These are phyloP conservation scores for Rubia balearica DNA, from an alignment of 305 asterid species.

Conservation along the genomic window DNA sequence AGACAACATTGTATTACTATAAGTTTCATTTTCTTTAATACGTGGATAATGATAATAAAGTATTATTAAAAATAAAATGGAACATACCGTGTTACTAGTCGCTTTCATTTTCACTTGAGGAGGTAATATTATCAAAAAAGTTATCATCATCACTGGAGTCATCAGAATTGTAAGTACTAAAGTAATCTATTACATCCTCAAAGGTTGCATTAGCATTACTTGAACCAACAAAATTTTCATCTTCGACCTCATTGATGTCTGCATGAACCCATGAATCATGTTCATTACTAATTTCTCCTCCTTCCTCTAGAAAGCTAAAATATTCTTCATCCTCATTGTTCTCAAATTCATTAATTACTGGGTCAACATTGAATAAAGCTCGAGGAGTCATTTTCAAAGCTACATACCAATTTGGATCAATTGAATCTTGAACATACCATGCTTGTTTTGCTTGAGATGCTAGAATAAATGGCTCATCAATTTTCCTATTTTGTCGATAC, in stretches of 20 bases:
- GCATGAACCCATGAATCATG: neutral
- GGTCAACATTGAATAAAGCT: neutral
- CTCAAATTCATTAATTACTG: neutral
- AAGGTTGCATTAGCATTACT: neutral
- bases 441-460: conserved; percentile 6
- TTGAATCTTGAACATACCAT: too few species aligned
- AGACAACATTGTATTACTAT: too few species aligned
- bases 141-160: too few species aligned
- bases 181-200: too few species aligned
- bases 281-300: neutral
- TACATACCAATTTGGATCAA: neutral
- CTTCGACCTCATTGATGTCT: neutral
- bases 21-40: too few species aligned
- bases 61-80: too few species aligned
- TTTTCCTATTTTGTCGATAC: neutral
- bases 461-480: neutral
- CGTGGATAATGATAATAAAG: too few species aligned
- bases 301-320: neutral
- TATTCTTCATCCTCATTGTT: neutral
- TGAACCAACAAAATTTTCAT: neutral
- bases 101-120: neutral
- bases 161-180: neutral
- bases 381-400: neutral
- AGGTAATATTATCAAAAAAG: neutral
- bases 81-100: neutral